These are phyloP conservation scores for Parascedosporium putredinis DNA, from an alignment of 2,329 filamentous ascomycete genomes.

Conservation along the genomic window DNA sequence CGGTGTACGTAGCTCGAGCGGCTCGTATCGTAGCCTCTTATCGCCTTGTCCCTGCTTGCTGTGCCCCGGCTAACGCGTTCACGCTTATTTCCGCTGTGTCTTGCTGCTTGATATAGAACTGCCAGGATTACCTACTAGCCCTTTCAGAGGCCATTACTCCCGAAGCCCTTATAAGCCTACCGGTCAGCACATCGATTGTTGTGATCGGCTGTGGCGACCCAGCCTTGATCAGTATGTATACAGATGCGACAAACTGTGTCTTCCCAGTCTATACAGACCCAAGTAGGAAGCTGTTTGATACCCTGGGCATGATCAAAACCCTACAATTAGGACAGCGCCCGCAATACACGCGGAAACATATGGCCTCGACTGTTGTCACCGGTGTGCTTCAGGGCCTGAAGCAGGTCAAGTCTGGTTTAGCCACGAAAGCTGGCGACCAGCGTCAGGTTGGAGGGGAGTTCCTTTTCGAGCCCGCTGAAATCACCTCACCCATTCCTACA, in stretches of 20 bases:
- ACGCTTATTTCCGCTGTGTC: neutral
- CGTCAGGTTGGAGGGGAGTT: slow-evolving; percentile 69
- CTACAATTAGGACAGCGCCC: slow-evolving; percentile 49
- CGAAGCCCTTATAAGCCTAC: slow-evolving; percentile 36
- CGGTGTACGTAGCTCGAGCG: slow-evolving; percentile 43
- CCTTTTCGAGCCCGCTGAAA: slow-evolving; percentile 51
- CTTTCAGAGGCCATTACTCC: slow-evolving; percentile 49
- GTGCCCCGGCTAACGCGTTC: neutral
- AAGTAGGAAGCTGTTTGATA: slow-evolving; percentile 51
- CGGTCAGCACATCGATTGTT: slow-evolving; percentile 50
- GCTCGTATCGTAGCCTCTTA: neutral
- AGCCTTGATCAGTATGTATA: slow-evolving; percentile 57
- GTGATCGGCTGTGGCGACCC: slow-evolving; percentile 66
- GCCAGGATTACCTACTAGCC: slow-evolving; percentile 61
- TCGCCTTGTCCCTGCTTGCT: neutral
- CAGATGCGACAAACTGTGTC: slow-evolving; percentile 48
- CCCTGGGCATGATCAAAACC: slow-evolving; percentile 59
- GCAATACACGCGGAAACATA: slow-evolving; percentile 45
- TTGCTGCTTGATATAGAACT: slow-evolving; percentile 40
- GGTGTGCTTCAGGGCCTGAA: slow-evolving; percentile 51
- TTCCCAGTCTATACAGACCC: slow-evolving; percentile 75
- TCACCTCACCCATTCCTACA: slow-evolving; percentile 26
- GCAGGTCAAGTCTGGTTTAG: slow-evolving; percentile 45
- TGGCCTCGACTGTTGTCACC: slow-evolving; percentile 36
- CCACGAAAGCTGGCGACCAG: slow-evolving; percentile 53